Base-by-base conservation (phyloP, 345 rosid species). In the Pugionium cornutum region DNA sequence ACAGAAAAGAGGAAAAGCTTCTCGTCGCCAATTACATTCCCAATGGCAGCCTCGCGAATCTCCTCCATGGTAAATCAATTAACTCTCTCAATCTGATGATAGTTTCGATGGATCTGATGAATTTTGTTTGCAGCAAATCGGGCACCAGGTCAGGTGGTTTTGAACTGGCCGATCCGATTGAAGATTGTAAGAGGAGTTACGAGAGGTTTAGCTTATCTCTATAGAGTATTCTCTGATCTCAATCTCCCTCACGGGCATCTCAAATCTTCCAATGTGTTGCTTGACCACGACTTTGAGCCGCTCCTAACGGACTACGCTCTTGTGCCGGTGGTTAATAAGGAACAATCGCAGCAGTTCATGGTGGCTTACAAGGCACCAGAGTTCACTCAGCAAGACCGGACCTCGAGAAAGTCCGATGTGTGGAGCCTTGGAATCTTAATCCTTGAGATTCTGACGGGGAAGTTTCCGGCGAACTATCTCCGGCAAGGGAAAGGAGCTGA, bases 391-490 rank as follows among this genome's bases (percentile, higher is more conserved):
- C 66, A 54, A 0, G 82, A 79, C 35, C 53, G 83, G 10, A 75
- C 79, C 1, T 80, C 89, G 0, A 77, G 79, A 18, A 87, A 77
- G 79, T 83, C 96, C 0, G 95, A 87, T 26, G 92, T 92, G 4
- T 92, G 98, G 98, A 87, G 89, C 56, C 86, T 89, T 0, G 98
- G 96, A n/a, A 87, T 89, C n/a, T 80, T 92, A 1, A 92, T 89
- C 2, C 85, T 89, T 0, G 98, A 92, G 75, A 39, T 84, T 44
- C 58, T 92, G 8, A 89, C 95, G 0, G 98, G 98, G n/a, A 85
- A 82, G 77, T 85, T 85, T 64, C 96, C 98, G 0, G 91, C 80
- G 6, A 91, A 86, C 68, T 86, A 88, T 69, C 80, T 82, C 11
- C 64, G 65, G 63, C 87, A 85, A 64, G 92, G 87, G 7, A 83